Evolutionary conservation across 257 asterid genomes (phyloP).

Genomic region (Avicennia marina): DNA sequence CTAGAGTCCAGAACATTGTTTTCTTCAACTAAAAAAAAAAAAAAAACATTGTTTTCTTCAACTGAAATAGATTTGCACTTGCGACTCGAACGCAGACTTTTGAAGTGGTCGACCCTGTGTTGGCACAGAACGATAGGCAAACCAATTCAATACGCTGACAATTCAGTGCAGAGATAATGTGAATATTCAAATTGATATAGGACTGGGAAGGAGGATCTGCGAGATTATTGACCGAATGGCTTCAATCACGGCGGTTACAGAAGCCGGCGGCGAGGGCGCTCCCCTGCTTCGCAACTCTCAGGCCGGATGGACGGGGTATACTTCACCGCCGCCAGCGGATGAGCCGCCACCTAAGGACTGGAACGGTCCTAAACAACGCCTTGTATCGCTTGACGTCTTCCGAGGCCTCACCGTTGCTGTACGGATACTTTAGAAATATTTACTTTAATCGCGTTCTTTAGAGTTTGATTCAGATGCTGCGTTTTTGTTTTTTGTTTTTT

Average conservation of each 20-base stretch:
- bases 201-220: too few relatives aligned
- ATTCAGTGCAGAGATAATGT: too few relatives aligned
- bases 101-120: too few relatives aligned
- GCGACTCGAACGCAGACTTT: too few relatives aligned
- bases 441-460: neutral
- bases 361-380: constrained; percentile 52
- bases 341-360: constrained; percentile 28
- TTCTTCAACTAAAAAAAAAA: too few relatives aligned
- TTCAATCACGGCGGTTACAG: constrained; percentile 41
- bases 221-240: constrained; percentile 31
- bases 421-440: constrained; percentile 21
- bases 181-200: too few relatives aligned
- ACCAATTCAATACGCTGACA: too few relatives aligned
- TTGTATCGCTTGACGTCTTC: constrained; percentile 83
- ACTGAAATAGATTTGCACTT: too few relatives aligned
- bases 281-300: constrained; percentile 51
- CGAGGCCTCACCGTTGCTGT: constrained; percentile 93
- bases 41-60: too few relatives aligned
- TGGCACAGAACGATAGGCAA: too few relatives aligned
- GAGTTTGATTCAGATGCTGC: constrained; percentile 5
- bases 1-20: too few relatives aligned
- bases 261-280: constrained; percentile 39
- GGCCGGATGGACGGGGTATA: constrained; percentile 27
- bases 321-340: constrained; percentile 24
- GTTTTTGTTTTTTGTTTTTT: neutral